Base-by-base conservation (phyloP, 108 stramenopile genomes). In the Schizochytrium sp. region DNA sequence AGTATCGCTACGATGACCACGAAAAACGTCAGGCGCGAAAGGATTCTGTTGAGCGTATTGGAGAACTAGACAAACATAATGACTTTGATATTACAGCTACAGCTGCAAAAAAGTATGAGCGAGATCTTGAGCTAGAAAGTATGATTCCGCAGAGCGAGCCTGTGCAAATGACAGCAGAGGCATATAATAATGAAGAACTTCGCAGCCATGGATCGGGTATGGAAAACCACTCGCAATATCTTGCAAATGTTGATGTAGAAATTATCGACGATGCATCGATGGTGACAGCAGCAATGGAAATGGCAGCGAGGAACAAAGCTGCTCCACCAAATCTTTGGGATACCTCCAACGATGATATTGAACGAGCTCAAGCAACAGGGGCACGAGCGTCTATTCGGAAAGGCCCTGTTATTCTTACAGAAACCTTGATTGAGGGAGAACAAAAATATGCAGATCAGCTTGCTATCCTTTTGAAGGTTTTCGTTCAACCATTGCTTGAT, bases 401-500 rank as follows among this genome's bases (percentile, higher is more conserved):
- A 8, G 64, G 64, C 19, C 64, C 64, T 44, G 44, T 44, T 7
- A 44, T 44, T 8, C 64, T 69, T 44, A 69, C 64, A 38, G 64
- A 69, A 15, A 44, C 64, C 64, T 44, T 69, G 10, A 2, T 69
- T 69, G 76, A 7, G 5, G 50, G 53, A 7, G 76, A 83, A 42
- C 47, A 83, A 53, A 10, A 1, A 7, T 83, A 55, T 40, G 53
- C 76, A 5, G 76, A 49, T 53, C 50, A 83, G 2, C 76, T 83
- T 28, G 8, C 47, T 5, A 53, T 83, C 17, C 76, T 83, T 2
- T 38, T 83, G 1, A 12, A 50, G 15, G 28, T 55, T 1, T 83
- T 83, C 28, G 76, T 83, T 17, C 76, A 55, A n/a, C 76, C 76
- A 7, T 55, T 83, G 50, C 76, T 55, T 38, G 76, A 83, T 42